Conservation (phyloP, 73 alveolate species). For the Paramecium pentaurelia region DNA sequence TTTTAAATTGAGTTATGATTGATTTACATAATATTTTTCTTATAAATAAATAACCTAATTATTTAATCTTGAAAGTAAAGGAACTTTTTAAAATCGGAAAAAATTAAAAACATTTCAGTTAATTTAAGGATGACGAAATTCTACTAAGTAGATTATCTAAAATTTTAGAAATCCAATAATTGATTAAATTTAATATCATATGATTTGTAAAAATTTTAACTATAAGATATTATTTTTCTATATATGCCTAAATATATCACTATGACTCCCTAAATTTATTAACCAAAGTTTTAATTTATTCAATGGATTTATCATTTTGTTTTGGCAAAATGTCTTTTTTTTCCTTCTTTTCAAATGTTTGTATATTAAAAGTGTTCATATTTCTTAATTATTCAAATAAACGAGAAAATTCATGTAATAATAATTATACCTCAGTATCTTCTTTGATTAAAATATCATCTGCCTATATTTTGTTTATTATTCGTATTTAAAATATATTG, state of each 20-base stretch:
- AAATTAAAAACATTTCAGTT: too few relatives aligned
- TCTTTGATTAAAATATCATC: conserved; percentile 39
- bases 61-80: too few relatives aligned
- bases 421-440: neutral
- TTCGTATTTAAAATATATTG: neutral
- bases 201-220: neutral
- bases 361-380: neutral
- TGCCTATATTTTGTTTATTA: neutral
- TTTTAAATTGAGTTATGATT: neutral
- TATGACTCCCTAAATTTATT: neutral
- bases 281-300: neutral
- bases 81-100: too few relatives aligned
- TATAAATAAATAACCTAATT: too few relatives aligned
- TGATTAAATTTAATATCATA: too few relatives aligned
- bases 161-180: too few relatives aligned
- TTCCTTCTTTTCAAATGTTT: neutral
- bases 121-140: too few relatives aligned
- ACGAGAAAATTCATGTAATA: neutral
- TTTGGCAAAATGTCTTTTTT: conserved; percentile 1
- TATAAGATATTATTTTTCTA: neutral
- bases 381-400: neutral
- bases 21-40: too few relatives aligned
- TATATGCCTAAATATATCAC: neutral
- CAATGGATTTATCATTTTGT: neutral
- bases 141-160: too few relatives aligned